Base-by-base conservation (phyloP, 2,329 filamentous ascomycete species). In the Curvularia sp. region DNA sequence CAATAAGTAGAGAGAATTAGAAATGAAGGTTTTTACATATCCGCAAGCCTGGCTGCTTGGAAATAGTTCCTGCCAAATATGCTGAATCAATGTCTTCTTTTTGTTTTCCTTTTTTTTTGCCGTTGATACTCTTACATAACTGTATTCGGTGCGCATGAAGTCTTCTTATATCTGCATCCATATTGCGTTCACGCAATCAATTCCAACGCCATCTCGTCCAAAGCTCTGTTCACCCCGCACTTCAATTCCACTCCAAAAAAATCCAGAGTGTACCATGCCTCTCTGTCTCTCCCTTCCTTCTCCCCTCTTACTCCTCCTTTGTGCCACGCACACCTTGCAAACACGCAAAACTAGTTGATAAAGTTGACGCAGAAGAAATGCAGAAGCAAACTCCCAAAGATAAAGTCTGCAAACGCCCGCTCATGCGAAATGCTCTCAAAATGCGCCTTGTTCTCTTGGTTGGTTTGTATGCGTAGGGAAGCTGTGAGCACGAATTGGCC, bases 301-400 rank as follows among this genome's bases (percentile, higher is more conserved):
- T 4, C 22, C 9, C 8, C 22, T 18, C 15, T 4, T 15, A 4
- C 12, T 30, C 33, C 6, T 6, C 33, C 5, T 15, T 13, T 15
- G 18, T n/a, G 5, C 26, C 43, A 10, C 6, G 28, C 5, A 6
- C 26, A 9, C 2, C 18, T 10, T 30, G 9, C 18, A 10, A 15
- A 24, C 22, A 24, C 22, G 22, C 10, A 13, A 15, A 18, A 13
- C 13, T 43, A 99, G 85, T 99, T 99, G 83, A 99, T 98, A 80
- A 99, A 99, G 85, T 99, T 99, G 77, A 98, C 88, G 81, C 93
- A 97, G 85, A 99, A 99, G 82, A 98, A 97, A 83, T 99, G 95
- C 78, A 98, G 82, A 76, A 98, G 92, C 77, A 99, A 78, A 78
- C 93, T 97, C 77, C 94, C 95, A 70, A 97, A 92, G 60, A 99